Conservation (phyloP, 2,329 filamentous ascomycete species). For the Penicillium sp. region DNA sequence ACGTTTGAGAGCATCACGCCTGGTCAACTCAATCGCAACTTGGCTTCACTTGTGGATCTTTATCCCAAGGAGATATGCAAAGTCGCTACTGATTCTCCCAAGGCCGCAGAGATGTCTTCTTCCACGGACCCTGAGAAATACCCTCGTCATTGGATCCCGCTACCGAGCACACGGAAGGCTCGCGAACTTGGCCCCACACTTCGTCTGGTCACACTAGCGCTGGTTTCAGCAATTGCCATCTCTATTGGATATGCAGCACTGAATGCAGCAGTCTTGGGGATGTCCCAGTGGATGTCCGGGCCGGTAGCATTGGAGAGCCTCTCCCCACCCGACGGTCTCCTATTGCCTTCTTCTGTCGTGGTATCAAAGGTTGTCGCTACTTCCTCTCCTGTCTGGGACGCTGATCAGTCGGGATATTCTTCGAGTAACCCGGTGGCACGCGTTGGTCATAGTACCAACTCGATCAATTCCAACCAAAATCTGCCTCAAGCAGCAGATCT, state of each 20-base stretch:
- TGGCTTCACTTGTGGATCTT: slow-evolving; percentile 37
- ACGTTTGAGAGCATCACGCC: slow-evolving; percentile 45
- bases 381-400: slow-evolving; percentile 22
- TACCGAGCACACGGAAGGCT: slow-evolving; percentile 17
- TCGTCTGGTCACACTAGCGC: slow-evolving; percentile 23
- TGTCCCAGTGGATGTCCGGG: slow-evolving; percentile 22
- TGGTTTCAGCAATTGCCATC: slow-evolving; percentile 26
- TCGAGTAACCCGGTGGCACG: slow-evolving; percentile 13
- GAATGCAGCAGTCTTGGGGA: slow-evolving; percentile 18
- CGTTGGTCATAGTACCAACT: slow-evolving; percentile 21
- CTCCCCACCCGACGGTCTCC: slow-evolving; percentile 10
- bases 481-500: slow-evolving; percentile 29
- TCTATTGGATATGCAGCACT: slow-evolving; percentile 29
- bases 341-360: slow-evolving; percentile 18
- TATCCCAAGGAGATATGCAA: slow-evolving; percentile 24
- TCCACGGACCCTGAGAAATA: slow-evolving; percentile 22
- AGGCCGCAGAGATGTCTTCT: slow-evolving; percentile 7
- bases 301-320: slow-evolving; percentile 20
- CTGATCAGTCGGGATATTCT: slow-evolving; percentile 14
- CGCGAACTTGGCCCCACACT: slow-evolving; percentile 22
- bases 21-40: slow-evolving; percentile 42
- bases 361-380: slow-evolving; percentile 16
- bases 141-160: slow-evolving; percentile 19
- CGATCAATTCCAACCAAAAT: slow-evolving; percentile 18
- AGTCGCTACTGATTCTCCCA: slow-evolving; percentile 10